A percentile compares a stretch with the other conserved stretches of the same genome.
phyloP scores from a whole-genome alignment of 495 filamentous ascomycete species.

The Talaromyces trachyspermus region DNA sequence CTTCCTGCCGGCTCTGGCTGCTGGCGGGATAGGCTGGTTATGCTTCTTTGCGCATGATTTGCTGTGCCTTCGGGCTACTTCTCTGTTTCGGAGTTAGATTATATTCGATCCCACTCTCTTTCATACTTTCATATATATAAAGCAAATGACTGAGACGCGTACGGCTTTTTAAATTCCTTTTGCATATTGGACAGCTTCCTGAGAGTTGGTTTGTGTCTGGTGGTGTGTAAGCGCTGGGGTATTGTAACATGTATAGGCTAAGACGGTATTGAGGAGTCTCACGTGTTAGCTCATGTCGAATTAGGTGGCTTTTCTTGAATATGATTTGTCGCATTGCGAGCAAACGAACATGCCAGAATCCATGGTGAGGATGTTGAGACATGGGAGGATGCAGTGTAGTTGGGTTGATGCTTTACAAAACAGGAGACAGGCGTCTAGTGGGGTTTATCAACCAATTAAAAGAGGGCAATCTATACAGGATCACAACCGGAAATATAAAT shows the following conservation, averaged over 20 bases:
- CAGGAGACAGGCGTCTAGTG: too few species aligned
- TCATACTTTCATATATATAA: not conserved
- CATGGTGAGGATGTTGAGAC: too few species aligned
- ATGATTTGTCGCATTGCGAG: slow-evolving; percentile 24
- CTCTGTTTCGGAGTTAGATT: slow-evolving; percentile 13
- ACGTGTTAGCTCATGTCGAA: slow-evolving; percentile 28
- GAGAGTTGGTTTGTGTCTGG: slow-evolving; percentile 21
- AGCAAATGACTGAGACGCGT: not conserved
- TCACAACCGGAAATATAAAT: too few species aligned
- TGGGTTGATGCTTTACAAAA: too few species aligned
- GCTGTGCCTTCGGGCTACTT: slow-evolving; percentile 30
- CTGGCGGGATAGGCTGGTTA: slow-evolving; percentile 22
- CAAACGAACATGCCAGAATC: slow-evolving; percentile 25
- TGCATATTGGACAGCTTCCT: slow-evolving; percentile 30
- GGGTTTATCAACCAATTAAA: too few species aligned
- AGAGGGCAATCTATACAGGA: too few species aligned
- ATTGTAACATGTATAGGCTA: too few species aligned
- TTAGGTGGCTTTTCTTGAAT: slow-evolving; percentile 26
- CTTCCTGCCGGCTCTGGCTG: slow-evolving; percentile 28
- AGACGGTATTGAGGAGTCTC: not conserved
- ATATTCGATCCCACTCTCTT: too few species aligned
- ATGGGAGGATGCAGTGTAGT: too few species aligned
- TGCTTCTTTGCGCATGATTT: slow-evolving; percentile 29
- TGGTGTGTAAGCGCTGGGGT: slow-evolving; percentile 17
- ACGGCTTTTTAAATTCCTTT: slow-evolving; percentile 31